Percentiles rank a stretch among this genome's conserved stretches.
phyloP scores from a whole-genome alignment of 768 basidiomycete species.

The Galerina marginata region DNA sequence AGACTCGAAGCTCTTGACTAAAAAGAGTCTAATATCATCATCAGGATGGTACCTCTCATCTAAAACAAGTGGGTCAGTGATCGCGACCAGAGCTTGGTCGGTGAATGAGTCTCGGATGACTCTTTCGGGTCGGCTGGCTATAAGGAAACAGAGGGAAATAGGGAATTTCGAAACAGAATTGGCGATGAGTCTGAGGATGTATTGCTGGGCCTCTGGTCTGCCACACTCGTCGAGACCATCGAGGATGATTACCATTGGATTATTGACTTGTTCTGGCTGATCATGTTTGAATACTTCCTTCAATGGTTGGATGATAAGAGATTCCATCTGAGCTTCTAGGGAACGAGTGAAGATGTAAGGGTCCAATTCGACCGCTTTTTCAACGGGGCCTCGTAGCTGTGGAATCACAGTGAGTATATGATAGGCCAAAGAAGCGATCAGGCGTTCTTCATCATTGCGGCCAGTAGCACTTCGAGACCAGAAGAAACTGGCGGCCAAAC shows the following conservation, averaged over 20 bases:
- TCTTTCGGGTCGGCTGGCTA: conserved; percentile 16
- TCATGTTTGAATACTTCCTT: background rate
- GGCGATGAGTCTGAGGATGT: background rate
- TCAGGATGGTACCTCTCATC: conserved; percentile 10
- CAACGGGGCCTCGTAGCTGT: background rate
- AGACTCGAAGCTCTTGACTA: background rate
- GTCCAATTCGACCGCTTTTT: background rate
- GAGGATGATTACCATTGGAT: conserved; percentile 16
- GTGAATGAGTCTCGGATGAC: conserved; percentile 5
- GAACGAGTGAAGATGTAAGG: conserved; percentile 3
- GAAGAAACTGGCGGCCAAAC: conserved; percentile 17
- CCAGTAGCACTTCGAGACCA: conserved; percentile 5
- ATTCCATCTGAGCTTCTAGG: conserved; percentile 8
- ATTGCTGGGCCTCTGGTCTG: conserved; percentile 1
- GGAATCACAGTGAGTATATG: conserved; percentile 9
- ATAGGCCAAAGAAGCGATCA: conserved; percentile 17
- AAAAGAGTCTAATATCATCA: conserved; percentile 7
- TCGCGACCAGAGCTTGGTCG: background rate
- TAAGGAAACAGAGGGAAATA: conserved; percentile 7
- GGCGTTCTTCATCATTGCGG: background rate
- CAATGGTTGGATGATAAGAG: conserved; percentile 10
- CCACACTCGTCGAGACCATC: conserved; percentile 26
- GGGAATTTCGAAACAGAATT: background rate
- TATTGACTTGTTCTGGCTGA: background rate
- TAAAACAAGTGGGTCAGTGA: background rate